A percentile compares a stretch with the other conserved stretches of the same genome.
These are phyloP conservation scores for Wickerhamiella brachini DNA, from an alignment of 805 yeast species.

Conservation along the genomic window DNA sequence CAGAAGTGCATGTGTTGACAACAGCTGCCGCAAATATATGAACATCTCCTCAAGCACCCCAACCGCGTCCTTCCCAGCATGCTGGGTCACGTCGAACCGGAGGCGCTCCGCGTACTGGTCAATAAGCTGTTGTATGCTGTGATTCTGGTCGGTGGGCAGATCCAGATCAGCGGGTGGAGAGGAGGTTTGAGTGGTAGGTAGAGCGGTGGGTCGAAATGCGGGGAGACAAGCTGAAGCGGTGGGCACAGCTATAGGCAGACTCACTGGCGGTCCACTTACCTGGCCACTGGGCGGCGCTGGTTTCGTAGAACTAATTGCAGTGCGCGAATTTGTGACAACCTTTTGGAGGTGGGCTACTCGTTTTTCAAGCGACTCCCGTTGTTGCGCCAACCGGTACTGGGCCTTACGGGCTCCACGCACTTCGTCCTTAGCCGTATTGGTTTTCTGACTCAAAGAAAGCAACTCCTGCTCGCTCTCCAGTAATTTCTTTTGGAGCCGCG, in stretches of 20 bases:
- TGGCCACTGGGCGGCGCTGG: too few species aligned
- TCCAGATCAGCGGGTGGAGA: too few species aligned
- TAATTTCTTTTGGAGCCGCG: not conserved
- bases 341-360: not conserved
- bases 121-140: not conserved
- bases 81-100: not conserved
- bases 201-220: too few species aligned
- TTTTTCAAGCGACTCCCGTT: not conserved
- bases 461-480: not conserved
- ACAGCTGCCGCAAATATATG: not conserved
- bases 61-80: not conserved
- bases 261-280: too few species aligned
- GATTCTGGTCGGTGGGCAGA: too few species aligned
- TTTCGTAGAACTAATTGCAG: too few species aligned
- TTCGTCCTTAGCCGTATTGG: conserved; percentile 12
- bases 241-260: too few species aligned
- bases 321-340: too few species aligned
- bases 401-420: not conserved
- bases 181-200: too few species aligned
- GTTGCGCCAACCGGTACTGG: not conserved
- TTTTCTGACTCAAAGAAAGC: not conserved
- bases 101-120: not conserved
- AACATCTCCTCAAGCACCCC: not conserved
- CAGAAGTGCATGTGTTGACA: not conserved
- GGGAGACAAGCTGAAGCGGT: too few species aligned